These are phyloP conservation scores for Moniliophthora roreri DNA, from an alignment of 1,284 basidiomycete genomes.

Conservation along the genomic window DNA sequence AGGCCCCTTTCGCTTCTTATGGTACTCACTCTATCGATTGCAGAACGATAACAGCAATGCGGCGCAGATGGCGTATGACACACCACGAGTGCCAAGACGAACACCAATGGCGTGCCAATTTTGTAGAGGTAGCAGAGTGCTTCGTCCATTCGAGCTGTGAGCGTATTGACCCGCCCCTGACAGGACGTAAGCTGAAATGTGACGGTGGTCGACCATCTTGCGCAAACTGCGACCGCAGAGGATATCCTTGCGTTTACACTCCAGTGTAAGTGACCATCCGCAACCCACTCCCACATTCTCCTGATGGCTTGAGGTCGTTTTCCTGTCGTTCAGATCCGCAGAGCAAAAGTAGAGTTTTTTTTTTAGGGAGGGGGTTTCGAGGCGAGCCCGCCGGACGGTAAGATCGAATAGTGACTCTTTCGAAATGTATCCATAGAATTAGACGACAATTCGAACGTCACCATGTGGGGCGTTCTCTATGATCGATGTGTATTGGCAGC, in stretches of 20 bases:
- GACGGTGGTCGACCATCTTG: conserved; percentile 54
- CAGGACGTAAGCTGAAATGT: conserved; percentile 62
- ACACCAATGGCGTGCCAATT: conserved; percentile 60
- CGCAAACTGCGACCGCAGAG: conserved; percentile 51
- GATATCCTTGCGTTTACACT: conserved; percentile 46
- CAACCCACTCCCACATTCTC: conserved; percentile 16
- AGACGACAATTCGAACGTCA: no score
- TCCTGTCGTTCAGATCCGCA: conserved; percentile 9
- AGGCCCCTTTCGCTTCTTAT: no score
- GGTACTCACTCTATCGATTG: no score
- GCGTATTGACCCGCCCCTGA: conserved; percentile 4
- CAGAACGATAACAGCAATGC: neutral
- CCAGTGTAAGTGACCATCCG: conserved; percentile 53
- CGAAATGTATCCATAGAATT: no score
- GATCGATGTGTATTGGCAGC: no score
- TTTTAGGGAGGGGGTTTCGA: no score
- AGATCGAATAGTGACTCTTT: no score
- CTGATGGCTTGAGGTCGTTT: neutral
- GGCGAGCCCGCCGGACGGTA: no score
- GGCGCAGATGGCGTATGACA: conserved; percentile 17
- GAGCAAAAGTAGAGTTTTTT: conserved; percentile 13
- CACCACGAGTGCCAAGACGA: conserved; percentile 44
- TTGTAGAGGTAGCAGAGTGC: conserved; percentile 57
- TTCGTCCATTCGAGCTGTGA: conserved; percentile 11
- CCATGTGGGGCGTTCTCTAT: no score